Conservation (phyloP, 2,329 filamentous ascomycete species). For the Sclerotinia trifoliorum region DNA sequence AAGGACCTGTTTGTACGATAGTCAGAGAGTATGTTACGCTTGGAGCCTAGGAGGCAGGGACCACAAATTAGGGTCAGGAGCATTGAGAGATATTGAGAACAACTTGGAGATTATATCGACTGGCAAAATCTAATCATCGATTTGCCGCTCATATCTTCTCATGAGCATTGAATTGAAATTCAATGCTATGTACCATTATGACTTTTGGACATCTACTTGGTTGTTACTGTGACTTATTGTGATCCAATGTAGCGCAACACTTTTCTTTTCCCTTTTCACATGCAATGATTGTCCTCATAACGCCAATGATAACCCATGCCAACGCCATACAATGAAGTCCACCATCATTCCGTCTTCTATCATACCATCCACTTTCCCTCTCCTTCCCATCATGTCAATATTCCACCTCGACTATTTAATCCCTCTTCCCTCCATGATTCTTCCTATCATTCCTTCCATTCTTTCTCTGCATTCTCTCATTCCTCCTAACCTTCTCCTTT, state of each 20-base stretch:
- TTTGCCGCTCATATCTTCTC: neutral
- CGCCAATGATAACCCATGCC: conserved; percentile 18
- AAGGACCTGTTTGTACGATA: conserved; percentile 19
- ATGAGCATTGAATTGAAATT: neutral
- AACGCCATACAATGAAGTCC: conserved; percentile 26
- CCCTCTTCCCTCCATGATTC: conserved; percentile 28
- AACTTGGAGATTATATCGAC: neutral
- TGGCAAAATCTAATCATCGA: neutral
- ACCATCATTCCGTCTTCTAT: conserved; percentile 4
- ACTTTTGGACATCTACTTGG: neutral
- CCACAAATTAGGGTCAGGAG: conserved; percentile 1
- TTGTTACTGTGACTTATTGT: neutral
- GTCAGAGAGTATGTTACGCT: conserved; percentile 1
- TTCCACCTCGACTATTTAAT: neutral
- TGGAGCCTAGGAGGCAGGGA: neutral
- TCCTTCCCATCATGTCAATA: neutral
- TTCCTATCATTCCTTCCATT: conserved; percentile 54
- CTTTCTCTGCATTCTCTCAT: conserved; percentile 67
- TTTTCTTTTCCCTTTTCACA: conserved; percentile 15
- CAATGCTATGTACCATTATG: conserved; percentile 15
- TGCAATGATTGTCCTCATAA: conserved; percentile 12
- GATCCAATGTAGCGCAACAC: conserved; percentile 10
- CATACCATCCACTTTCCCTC: conserved; percentile 12
- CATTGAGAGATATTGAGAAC: conserved; percentile 7
- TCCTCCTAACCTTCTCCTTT: conserved; percentile 68